Base-by-base conservation (phyloP, 2,329 filamentous ascomycete genomes). In the Pestalotiopsis sp. region DNA sequence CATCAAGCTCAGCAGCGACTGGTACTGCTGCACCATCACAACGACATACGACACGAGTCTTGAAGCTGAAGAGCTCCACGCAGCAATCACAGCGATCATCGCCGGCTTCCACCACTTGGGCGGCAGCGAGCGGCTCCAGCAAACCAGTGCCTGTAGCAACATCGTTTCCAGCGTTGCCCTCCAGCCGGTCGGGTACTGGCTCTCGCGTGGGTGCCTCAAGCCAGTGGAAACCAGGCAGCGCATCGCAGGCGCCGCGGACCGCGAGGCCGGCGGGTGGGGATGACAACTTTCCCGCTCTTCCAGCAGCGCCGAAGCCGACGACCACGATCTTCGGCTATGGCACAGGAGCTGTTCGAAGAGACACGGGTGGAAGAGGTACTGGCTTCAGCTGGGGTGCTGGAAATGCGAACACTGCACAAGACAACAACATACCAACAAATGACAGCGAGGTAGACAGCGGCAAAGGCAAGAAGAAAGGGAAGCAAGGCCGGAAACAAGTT, bases 251-350 rank as follows among this genome's bases (percentile, higher is more conserved):
- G 11, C 17, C 56, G 4, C 11, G 65, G 68, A 66, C 27, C 70
- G 12, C 69, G 72, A 23, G 39, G 39, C 6, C 73, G n/a, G 68
- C 70, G 31, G 76, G 76, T 38, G 80, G 78, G 61, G 81, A 82
- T 59, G 91, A 95, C 71, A 89, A 90, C 0, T 98, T 98, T 80
- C 95, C 95, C 0, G 91, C 94, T 1, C 85, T 98, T 1, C 95
- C 95, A 0, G 86, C 90, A 0, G 94, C 94, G 1, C 87, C 92
- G 0, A 98, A 91, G 75, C 87, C 88, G 3, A 83, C 84, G 57
- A 89, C 87, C 1, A 89, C 87, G 0, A 89, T 91, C 59, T 90
- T 90, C 67, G 88, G 88, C 2, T 90, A 90, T 73, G 89, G 89
- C 2, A 79, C 81, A 4, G 82, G 88, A 4, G 78, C 83, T 39